Conservation (phyloP, 1,139 yeast species). For the Zygosaccharomyces sapae region DNA sequence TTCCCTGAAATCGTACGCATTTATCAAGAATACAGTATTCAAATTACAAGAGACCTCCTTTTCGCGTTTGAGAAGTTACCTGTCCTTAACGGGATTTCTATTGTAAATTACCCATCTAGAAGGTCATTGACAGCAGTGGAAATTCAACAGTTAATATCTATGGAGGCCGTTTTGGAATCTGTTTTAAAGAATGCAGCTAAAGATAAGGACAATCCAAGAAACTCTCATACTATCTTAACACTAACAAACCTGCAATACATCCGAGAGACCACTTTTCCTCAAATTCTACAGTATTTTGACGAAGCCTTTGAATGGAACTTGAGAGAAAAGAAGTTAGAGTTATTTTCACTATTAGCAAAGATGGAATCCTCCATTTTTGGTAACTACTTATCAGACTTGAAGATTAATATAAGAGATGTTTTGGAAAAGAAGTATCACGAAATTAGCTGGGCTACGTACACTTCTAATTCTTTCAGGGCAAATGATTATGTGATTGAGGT, state of each 20-base stretch:
- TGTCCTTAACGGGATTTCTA: slow-evolving; percentile 38
- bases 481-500: slow-evolving; percentile 50
- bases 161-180: slow-evolving; percentile 49
- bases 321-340: slow-evolving; percentile 40
- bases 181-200: slow-evolving; percentile 44
- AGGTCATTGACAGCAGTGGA: slow-evolving; percentile 44
- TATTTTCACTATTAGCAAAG: slow-evolving; percentile 44
- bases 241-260: slow-evolving; percentile 52
- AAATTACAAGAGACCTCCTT: slow-evolving; percentile 36
- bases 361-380: slow-evolving; percentile 52
- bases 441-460: slow-evolving; percentile 44
- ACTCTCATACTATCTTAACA: slow-evolving; percentile 41
- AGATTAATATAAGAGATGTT: slow-evolving; percentile 45
- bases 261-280: slow-evolving; percentile 44
- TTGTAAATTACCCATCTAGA: slow-evolving; percentile 44
- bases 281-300: slow-evolving; percentile 46
- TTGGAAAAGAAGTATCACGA: slow-evolving; percentile 46
- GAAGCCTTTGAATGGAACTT: slow-evolving; percentile 44
- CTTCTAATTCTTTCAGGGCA: slow-evolving; percentile 40
- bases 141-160: slow-evolving; percentile 47
- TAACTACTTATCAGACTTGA: slow-evolving; percentile 48
- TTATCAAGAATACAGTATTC: slow-evolving; percentile 41
- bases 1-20: slow-evolving; percentile 44
- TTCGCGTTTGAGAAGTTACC: slow-evolving; percentile 38
- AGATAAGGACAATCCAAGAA: slow-evolving; percentile 38